Percentiles rank a stretch among this genome's conserved stretches.
Evolutionary conservation across 495 filamentous ascomycete genomes (phyloP).

Genomic region (Baudoinia panamericana): DNA sequence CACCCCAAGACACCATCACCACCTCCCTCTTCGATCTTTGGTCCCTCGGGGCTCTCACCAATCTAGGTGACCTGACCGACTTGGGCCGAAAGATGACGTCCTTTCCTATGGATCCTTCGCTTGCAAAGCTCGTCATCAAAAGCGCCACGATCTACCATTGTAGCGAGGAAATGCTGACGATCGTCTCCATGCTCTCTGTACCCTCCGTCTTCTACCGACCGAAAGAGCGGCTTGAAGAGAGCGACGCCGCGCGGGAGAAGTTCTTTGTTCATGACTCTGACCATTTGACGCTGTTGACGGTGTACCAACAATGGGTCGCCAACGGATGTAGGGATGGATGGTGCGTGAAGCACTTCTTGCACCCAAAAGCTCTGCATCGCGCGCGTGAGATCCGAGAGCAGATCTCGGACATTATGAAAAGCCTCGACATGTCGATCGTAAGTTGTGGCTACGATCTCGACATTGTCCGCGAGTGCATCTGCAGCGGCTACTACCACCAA

Average conservation of each 20-base stretch:
- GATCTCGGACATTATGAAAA: slow-evolving; percentile 85
- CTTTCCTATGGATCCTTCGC: slow-evolving; percentile 91
- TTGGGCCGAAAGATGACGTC: slow-evolving; percentile 88
- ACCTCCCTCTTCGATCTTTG: slow-evolving; percentile 97
- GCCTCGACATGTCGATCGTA: slow-evolving; percentile 75
- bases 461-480: slow-evolving; percentile 87
- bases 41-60: slow-evolving; percentile 87
- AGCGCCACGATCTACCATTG: slow-evolving; percentile 73
- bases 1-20: slow-evolving; percentile 93
- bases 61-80: slow-evolving; percentile 79
- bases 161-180: slow-evolving; percentile 95
- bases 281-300: slow-evolving; percentile 88
- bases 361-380: slow-evolving; percentile 77
- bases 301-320: slow-evolving; percentile 88
- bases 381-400: slow-evolving; percentile 92
- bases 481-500: slow-evolving; percentile 95
- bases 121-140: slow-evolving; percentile 89
- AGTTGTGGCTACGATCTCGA: slow-evolving; percentile 97
- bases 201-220: slow-evolving; percentile 95
- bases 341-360: slow-evolving; percentile 86
- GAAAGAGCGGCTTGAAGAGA: slow-evolving; percentile 93
- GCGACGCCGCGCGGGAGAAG: slow-evolving; percentile 90
- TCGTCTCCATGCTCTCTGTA: slow-evolving; percentile 95
- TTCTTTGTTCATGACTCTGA: slow-evolving; percentile 98
- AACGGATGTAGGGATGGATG: slow-evolving; percentile 84